These are phyloP conservation scores for Myriosclerotinia scirpicola DNA, from an alignment of 2,329 filamentous ascomycete species.

Conservation along the genomic window DNA sequence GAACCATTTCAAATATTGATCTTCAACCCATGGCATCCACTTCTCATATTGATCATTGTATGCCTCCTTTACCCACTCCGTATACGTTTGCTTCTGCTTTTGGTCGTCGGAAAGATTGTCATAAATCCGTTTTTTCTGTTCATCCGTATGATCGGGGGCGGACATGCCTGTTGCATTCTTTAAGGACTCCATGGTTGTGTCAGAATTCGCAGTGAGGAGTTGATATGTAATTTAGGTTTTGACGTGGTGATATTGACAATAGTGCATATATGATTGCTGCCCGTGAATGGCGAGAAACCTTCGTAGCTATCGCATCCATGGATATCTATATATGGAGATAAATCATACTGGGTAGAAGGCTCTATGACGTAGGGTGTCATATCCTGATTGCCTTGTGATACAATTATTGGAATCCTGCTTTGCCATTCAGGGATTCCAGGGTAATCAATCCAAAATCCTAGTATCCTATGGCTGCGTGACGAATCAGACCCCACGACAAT, in stretches of 20 bases:
- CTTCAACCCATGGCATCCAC: constrained; percentile 77
- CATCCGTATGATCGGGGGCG: constrained; percentile 26
- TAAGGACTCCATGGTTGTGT: constrained; percentile 2
- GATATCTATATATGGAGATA: background rate
- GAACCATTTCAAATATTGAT: constrained; percentile 70
- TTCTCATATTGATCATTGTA: constrained; percentile 73
- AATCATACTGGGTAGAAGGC: background rate
- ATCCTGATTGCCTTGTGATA: constrained; percentile 5
- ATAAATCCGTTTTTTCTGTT: constrained; percentile 29
- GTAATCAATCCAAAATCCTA: background rate
- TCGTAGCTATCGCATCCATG: background rate
- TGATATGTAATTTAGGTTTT: background rate
- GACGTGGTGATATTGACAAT: background rate
- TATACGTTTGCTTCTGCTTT: constrained; percentile 36
- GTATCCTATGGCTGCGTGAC: background rate
- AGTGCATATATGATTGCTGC: too few relatives aligned
- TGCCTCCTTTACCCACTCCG: constrained; percentile 58
- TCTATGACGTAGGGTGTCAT: constrained; percentile 14
- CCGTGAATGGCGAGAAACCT: background rate
- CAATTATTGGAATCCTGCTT: constrained; percentile 17
- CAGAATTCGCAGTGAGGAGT: too few relatives aligned
- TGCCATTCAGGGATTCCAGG: constrained; percentile 10
- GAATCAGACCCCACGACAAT: background rate
- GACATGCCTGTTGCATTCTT: constrained; percentile 6
- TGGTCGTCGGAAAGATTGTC: constrained; percentile 29